Conservation (phyloP, 176 grass and related monocot species). For the Rhynchospora pubera region DNA sequence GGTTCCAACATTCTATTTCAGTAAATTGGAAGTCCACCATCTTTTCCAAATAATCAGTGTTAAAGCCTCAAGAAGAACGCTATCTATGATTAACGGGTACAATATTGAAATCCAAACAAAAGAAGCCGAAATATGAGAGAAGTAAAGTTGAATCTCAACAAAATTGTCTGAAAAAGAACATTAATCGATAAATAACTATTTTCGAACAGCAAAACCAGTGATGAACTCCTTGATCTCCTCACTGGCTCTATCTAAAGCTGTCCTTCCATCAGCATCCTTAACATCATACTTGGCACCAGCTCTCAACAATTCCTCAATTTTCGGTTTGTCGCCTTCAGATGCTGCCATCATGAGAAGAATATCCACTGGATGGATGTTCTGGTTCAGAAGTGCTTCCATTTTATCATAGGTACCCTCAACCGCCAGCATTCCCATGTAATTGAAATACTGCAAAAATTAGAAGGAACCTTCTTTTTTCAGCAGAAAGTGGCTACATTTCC, state of each 20-base stretch:
- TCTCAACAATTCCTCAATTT: conserved; percentile 87
- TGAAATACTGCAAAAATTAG: conserved; percentile 65
- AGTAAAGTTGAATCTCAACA: neutral
- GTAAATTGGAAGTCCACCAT: neutral
- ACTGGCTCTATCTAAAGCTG: conserved; percentile 60
- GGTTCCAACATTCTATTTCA: neutral
- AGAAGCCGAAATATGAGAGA: neutral
- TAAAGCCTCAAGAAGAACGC: neutral
- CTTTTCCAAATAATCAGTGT: neutral
- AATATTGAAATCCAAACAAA: neutral
- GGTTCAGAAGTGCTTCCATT: conserved; percentile 86
- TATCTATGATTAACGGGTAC: neutral
- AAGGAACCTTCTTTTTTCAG: neutral
- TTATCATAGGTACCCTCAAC: conserved; percentile 97
- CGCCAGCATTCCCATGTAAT: conserved; percentile 99
- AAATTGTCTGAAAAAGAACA: conserved; percentile 8
- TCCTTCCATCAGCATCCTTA: conserved; percentile 78
- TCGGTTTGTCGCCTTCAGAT: conserved; percentile 79
- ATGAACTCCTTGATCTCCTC: conserved; percentile 73
- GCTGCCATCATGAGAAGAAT: conserved; percentile 84
- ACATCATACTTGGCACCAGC: conserved; percentile 78
- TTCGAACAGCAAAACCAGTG: conserved; percentile 31
- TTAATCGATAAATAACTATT: conserved; percentile 26
- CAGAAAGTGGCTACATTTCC: neutral
- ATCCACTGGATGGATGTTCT: conserved; percentile 90